A percentile compares a stretch with the other conserved stretches of the same genome.
Conservation (phyloP, 768 basidiomycete genomes). For the Tylopilus balloui region DNA sequence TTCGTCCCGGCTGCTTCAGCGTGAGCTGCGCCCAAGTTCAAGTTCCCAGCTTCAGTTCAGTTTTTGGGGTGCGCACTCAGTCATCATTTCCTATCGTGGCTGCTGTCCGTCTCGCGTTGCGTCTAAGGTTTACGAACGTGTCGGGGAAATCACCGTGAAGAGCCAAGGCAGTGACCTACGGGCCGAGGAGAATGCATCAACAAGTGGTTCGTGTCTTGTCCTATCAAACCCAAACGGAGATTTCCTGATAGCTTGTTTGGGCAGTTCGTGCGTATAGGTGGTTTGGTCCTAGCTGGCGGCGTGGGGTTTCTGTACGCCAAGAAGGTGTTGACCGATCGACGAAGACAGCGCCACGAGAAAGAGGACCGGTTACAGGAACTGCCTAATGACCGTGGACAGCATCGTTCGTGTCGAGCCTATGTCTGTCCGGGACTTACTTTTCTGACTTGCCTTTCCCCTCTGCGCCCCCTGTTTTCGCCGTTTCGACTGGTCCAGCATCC, state of each 20-base stretch:
- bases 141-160: background rate
- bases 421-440: background rate
- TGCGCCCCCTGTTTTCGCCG: background rate
- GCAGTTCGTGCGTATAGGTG: conserved; percentile 26
- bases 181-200: conserved; percentile 13
- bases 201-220: conserved; percentile 14
- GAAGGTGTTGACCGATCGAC: conserved; percentile 24
- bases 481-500: background rate
- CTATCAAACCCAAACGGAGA: background rate
- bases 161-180: background rate
- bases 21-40: background rate
- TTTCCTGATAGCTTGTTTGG: background rate
- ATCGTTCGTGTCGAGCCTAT: background rate
- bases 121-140: background rate
- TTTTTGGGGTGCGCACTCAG: conserved; percentile 10
- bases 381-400: background rate
- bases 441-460: conserved; percentile 10
- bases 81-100: background rate
- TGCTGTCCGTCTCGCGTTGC: background rate
- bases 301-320: conserved; percentile 31
- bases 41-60: conserved; percentile 13
- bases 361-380: conserved; percentile 15
- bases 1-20: conserved; percentile 1
- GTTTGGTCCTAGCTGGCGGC: conserved; percentile 27
- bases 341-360: conserved; percentile 21